A percentile compares a stretch with the other conserved stretches of the same genome.
These are phyloP conservation scores for Cercospora zeae-maydis DNA, from an alignment of 2,329 filamentous ascomycete species.

Conservation along the genomic window DNA sequence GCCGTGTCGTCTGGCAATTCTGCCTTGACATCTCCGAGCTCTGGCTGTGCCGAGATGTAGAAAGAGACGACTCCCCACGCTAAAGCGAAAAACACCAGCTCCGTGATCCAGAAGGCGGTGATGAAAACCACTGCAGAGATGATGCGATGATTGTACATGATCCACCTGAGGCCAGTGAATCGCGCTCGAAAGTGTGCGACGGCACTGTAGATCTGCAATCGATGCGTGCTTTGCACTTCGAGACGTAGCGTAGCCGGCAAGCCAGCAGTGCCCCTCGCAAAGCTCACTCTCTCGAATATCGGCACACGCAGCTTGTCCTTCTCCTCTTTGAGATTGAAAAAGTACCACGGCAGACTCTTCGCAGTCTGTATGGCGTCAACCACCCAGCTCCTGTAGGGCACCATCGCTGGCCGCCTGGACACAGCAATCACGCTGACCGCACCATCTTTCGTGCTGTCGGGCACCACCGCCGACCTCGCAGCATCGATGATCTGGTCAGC, in stretches of 20 bases:
- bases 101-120: conserved; percentile 69
- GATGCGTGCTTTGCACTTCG: conserved; percentile 65
- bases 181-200: conserved; percentile 67
- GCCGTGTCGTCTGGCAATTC: conserved; percentile 20
- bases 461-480: conserved; percentile 15
- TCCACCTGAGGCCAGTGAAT: conserved; percentile 68
- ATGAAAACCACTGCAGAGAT: conserved; percentile 67
- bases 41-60: conserved; percentile 32
- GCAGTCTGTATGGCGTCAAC: conserved; percentile 60
- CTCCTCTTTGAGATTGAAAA: conserved; percentile 64
- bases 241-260: conserved; percentile 55
- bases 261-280: conserved; percentile 53
- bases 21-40: conserved; percentile 15
- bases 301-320: conserved; percentile 60
- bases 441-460: conserved; percentile 19
- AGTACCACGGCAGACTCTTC: conserved; percentile 64
- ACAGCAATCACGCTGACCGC: conserved; percentile 35
- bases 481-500: conserved; percentile 17
- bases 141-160: conserved; percentile 82
- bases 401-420: conserved; percentile 69
- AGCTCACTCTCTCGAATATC: conserved; percentile 71
- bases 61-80: conserved; percentile 60
- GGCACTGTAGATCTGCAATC: conserved; percentile 72
- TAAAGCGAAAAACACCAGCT: conserved; percentile 63
- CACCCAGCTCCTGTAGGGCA: conserved; percentile 73